A percentile compares a stretch with the other conserved stretches of the same genome.
Conservation (phyloP, 768 basidiomycete species). For the Boletus rufocinnamomeus region DNA sequence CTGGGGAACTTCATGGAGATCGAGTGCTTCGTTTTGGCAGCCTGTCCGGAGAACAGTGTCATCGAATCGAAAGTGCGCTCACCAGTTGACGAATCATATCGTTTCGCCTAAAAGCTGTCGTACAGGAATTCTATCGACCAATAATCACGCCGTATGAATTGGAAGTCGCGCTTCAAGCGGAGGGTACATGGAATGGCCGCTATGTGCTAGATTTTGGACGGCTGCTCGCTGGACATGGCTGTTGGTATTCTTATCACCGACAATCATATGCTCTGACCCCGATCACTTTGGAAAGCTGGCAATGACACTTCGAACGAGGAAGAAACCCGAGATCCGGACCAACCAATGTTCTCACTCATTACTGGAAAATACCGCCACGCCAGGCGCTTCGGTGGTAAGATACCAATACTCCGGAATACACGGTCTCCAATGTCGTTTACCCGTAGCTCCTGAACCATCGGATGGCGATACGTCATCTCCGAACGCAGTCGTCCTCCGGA, state of each 20-base stretch:
- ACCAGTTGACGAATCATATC: not conserved
- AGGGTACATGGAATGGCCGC: conserved; percentile 70
- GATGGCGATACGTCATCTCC: conserved; percentile 30
- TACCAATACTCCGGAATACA: not conserved
- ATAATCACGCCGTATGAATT: conserved; percentile 96
- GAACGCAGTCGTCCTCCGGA: conserved; percentile 58
- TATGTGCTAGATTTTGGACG: conserved; percentile 80
- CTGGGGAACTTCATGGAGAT: conserved; percentile 95
- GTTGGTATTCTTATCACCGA: conserved; percentile 14
- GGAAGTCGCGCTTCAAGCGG: conserved; percentile 70
- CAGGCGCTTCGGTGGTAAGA: conserved; percentile 59
- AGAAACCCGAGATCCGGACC: conserved; percentile 59
- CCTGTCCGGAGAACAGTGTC: conserved; percentile 91
- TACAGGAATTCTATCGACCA: conserved; percentile 85
- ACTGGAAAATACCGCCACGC: conserved; percentile 85
- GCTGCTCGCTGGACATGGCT: conserved; percentile 44
- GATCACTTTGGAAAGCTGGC: conserved; percentile 8
- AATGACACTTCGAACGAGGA: conserved; percentile 22
- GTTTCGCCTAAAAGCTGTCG: not conserved
- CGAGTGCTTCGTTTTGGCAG: conserved; percentile 93
- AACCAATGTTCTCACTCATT: conserved; percentile 81
- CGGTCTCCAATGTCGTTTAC: conserved; percentile 3
- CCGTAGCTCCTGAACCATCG: conserved; percentile 15
- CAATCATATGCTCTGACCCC: not conserved
- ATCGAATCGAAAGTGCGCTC: conserved; percentile 63